A percentile compares a stretch with the other conserved stretches of the same genome.
phyloP scores from a whole-genome alignment of 1,284 basidiomycete genomes.

The Earliella scabrosa region DNA sequence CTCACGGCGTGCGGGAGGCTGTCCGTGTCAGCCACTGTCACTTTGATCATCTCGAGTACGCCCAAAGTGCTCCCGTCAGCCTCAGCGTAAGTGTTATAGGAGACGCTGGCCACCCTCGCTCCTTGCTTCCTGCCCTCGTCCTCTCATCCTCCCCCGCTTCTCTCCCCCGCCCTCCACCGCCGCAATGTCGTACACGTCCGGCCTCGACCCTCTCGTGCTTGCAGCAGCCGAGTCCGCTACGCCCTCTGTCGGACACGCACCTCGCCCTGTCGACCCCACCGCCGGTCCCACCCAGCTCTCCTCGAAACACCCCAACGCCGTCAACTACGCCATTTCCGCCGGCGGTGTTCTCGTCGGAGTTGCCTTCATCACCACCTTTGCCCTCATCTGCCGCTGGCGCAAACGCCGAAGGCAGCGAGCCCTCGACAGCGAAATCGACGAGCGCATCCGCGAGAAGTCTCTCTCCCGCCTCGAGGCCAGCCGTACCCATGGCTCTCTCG shows the following conservation, averaged over 20 bases:
- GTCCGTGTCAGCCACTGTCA: too few relatives aligned
- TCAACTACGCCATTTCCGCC: conserved; percentile 22
- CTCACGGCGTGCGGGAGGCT: too few relatives aligned
- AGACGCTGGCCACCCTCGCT: too few relatives aligned
- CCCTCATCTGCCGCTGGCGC: conserved; percentile 14
- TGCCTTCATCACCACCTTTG: conserved; percentile 14
- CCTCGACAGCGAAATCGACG: conserved; percentile 16
- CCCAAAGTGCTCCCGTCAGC: too few relatives aligned
- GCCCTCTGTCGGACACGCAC: neutral
- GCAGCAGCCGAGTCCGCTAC: neutral
- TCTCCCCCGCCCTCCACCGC: too few relatives aligned
- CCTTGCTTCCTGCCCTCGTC: too few relatives aligned
- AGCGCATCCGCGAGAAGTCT: conserved; percentile 13
- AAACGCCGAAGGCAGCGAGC: conserved; percentile 11
- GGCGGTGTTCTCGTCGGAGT: conserved; percentile 17
- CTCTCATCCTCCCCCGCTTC: too few relatives aligned
- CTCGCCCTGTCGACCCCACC: conserved; percentile 2
- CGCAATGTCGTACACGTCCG: neutral
- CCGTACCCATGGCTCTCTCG: conserved; percentile 12
- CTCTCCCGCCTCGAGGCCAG: conserved; percentile 5
- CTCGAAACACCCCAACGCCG: conserved; percentile 13
- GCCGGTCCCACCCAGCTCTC: conserved; percentile 6
- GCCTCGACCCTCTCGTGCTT: neutral
- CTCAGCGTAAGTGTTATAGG: too few relatives aligned
- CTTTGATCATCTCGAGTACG: too few relatives aligned